Evolutionary conservation across 305 asterid genomes (phyloP).

Genomic region (Plantago rigida): DNA sequence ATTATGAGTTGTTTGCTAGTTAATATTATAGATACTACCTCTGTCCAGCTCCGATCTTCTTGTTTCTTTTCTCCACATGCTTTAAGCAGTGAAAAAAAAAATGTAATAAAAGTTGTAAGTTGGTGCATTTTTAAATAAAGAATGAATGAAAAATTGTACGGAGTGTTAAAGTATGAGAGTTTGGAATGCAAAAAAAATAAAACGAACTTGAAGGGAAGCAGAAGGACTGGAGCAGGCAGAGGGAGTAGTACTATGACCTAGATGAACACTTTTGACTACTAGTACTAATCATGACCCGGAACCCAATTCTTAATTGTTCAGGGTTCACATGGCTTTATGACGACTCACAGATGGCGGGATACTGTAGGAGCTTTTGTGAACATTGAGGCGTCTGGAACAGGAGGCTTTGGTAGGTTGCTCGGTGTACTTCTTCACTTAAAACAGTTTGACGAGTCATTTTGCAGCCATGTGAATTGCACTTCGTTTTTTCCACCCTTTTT

Average conservation of each 20-base stretch:
- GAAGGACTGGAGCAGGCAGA: no score
- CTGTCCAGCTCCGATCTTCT: no score
- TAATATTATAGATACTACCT: no score
- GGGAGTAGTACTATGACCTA: background rate
- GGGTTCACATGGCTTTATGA: constrained; percentile 99
- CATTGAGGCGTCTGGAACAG: constrained; percentile 94
- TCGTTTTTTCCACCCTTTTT: background rate
- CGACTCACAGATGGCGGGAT: constrained; percentile 84
- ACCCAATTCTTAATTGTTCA: constrained; percentile 33
- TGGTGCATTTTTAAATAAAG: no score
- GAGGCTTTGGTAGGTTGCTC: constrained; percentile 68
- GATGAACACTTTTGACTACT: constrained; percentile 12
- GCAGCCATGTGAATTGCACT: constrained; percentile 8
- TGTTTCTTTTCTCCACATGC: no score
- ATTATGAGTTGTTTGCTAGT: no score
- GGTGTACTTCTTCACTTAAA: constrained; percentile 18
- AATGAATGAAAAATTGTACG: no score
- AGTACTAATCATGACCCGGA: constrained; percentile 10
- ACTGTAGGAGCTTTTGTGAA: constrained; percentile 79
- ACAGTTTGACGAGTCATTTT: constrained; percentile 15
- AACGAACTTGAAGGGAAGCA: no score
- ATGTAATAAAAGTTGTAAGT: no score
- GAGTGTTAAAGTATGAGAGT: no score
- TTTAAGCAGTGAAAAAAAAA: no score
- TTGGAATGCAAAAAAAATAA: no score